Evolutionary conservation across 371 early-diverging fungal species (phyloP), one percentile per base, ranked within the genome.

Genomic region (Smittium mucronatum): DNA sequence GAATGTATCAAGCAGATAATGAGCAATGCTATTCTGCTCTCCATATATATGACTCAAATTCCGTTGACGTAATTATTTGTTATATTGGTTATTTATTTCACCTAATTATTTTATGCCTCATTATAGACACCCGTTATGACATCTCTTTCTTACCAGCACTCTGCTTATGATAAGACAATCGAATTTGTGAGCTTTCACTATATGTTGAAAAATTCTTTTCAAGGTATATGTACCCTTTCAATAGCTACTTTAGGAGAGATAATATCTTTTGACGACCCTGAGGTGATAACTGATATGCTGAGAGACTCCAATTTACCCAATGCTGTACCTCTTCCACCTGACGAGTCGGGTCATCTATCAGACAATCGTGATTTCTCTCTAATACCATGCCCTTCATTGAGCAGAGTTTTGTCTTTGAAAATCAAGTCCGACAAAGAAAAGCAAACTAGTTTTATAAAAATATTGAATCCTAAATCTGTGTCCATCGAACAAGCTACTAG

Each of bases 141-240:
- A 34, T 85, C 89, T 28, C 85, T 89, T 57, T 93, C 92, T 0
- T 93, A 88, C 76, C 85, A 90, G 69, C 87, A 86, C 71, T 88
- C 84, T 0, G 90, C 93, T 0, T 94, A 87, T 76, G 91, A 93
- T 32, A 93, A 95, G 84, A 86, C 93, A 58, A 84, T 87, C 71
- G 93, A 95, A 75, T 93, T 93, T 74, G 81, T 90, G 57, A 86
- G 88, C 64, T 93, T 95, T 77, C 85, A 84, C 21, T 76, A 84
- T 16, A 83, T 88, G 34, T 77, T 95, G 1, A 80, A 81, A 2
- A 78, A 84, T 67, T 93, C 95, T 8, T 66, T 93, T 1, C 91
- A 90, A 74, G 87, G 85, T 58, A 79, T 81, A 34, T 76, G 88
- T 60, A 79, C 85, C 15, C 79, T 68, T 17, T 16, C 59, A 58